A percentile compares a stretch with the other conserved stretches of the same genome.
phyloP scores from a whole-genome alignment of 2,329 filamentous ascomycete species.

The Calonectria pseudoturangicola region DNA sequence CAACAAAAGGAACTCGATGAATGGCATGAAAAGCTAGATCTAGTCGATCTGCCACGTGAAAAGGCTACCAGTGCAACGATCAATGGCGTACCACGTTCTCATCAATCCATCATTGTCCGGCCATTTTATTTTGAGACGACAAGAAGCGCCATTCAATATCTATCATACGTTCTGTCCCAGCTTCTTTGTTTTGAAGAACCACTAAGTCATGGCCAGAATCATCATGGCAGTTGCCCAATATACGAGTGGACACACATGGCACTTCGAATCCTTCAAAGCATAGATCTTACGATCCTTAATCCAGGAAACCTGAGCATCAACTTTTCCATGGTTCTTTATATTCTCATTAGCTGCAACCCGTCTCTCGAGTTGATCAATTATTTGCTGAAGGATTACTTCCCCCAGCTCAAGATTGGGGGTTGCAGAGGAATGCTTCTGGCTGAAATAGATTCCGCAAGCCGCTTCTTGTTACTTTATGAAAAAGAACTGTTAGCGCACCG shows the following conservation, averaged over 20 bases:
- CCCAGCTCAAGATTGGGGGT: neutral
- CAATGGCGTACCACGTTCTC: neutral
- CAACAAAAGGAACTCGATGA: slow-evolving; percentile 23
- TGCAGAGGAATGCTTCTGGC: neutral
- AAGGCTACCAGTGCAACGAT: neutral
- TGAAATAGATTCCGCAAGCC: neutral
- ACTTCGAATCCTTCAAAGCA: neutral
- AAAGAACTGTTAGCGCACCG: neutral
- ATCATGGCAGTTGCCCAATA: neutral
- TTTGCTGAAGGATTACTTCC: neutral
- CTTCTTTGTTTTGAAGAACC: slow-evolving; percentile 9
- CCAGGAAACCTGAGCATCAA: slow-evolving; percentile 8
- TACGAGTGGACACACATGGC: slow-evolving; percentile 3
- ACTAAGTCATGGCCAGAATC: neutral
- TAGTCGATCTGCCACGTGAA: neutral
- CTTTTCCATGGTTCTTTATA: neutral
- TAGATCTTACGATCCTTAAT: neutral
- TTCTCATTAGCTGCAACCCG: neutral
- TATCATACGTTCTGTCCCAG: slow-evolving; percentile 2
- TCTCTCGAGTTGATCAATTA: neutral
- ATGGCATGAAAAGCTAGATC: neutral
- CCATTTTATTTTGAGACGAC: neutral
- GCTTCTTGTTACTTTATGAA: neutral
- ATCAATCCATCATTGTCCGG: neutral
- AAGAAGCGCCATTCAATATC: neutral